Base-by-base conservation (phyloP, 2,329 filamentous ascomycete genomes). In the Phoma sp. region DNA sequence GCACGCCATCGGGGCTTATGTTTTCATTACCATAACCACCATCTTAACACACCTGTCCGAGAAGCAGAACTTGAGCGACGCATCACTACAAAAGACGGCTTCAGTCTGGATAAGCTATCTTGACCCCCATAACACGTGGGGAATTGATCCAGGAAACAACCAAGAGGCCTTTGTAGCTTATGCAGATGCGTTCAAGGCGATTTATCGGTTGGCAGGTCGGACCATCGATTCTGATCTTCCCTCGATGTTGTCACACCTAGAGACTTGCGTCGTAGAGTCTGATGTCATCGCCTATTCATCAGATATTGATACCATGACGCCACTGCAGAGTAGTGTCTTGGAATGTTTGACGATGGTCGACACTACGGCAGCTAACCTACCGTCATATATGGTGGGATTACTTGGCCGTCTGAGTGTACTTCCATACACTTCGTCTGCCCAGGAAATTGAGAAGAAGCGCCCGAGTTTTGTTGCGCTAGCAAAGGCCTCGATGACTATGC, bases 391-490 rank as follows among this genome's bases (percentile, higher is more conserved):
- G 64, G 81, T 93, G 45, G 78, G 78, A 0, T 83, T 90, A 50
- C 82, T 92, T 8, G 85, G 91, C 1, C 84, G 89, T 44, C 86
- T 96, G 55, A 83, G 86, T 7, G 82, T 85, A 2, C 78, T 96
- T 30, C 88, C 91, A 1, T 93, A 90, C 62, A 74, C 79, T 0
- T 66, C 67, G 13, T 53, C 58, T 5, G 62, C 53, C 8, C 46
- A 58, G 24, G 56, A 55, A 0, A 52, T 61, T 9, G 55, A 57
- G 14, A 71, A 66, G 49, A 69, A 68, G 45, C 86, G 86, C 52
- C 89, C 91, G 6, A 96, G 91, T 0, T 98, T 92, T 69, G 86
- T 99, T 50, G 93, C 95, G 30, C 84, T 98, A 68, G 91, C 93
- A 1, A 96, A 95, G 72, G 85, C 85, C 18, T 86, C 89, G 54